These are phyloP conservation scores for Tricholoma matsutake DNA, from an alignment of 768 basidiomycete genomes.

Conservation along the genomic window DNA sequence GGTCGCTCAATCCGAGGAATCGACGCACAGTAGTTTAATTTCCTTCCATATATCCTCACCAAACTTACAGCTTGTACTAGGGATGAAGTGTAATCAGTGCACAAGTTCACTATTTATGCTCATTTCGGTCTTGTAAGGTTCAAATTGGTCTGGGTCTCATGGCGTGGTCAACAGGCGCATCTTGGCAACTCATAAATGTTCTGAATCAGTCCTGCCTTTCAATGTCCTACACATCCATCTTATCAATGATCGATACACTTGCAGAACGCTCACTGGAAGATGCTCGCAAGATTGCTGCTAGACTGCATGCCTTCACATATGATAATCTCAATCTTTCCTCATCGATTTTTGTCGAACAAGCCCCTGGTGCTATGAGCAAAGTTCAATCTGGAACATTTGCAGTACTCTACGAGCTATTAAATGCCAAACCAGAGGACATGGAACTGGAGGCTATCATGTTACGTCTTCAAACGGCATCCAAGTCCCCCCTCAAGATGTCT, in stretches of 20 bases:
- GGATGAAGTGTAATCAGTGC: neutral
- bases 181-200: neutral
- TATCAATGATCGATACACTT: neutral
- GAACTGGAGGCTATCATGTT: too few species aligned
- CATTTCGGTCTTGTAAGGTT: neutral
- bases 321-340: slow-evolving; percentile 10
- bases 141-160: neutral
- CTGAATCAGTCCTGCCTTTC: neutral
- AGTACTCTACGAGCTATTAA: too few species aligned
- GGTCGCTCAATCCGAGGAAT: neutral
- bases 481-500: too few species aligned
- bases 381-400: neutral
- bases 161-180: neutral
- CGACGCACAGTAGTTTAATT: neutral
- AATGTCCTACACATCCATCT: neutral
- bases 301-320: slow-evolving; percentile 3
- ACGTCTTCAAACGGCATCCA: too few species aligned
- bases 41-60: too few species aligned
- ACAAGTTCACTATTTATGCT: neutral
- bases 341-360: slow-evolving; percentile 11
- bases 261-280: neutral
- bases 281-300: neutral
- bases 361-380: neutral
- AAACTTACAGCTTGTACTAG: neutral
- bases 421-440: too few species aligned